phyloP scores from a whole-genome alignment of 257 asterid species.

The Verbascum thapsus region DNA sequence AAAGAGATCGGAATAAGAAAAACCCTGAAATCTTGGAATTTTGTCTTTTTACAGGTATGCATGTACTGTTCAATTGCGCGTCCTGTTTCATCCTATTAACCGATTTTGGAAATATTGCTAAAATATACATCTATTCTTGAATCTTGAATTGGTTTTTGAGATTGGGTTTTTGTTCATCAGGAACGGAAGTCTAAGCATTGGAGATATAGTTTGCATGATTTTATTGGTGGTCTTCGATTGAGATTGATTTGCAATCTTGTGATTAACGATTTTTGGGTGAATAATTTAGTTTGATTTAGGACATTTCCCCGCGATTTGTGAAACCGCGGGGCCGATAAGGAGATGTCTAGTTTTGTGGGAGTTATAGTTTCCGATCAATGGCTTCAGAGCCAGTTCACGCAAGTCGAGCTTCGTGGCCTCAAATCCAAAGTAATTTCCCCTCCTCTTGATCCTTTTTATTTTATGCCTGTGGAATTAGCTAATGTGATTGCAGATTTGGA shows the following conservation, averaged over 20 bases:
- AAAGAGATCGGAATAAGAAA: slow-evolving; percentile 14
- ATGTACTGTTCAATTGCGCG: slow-evolving; percentile 23
- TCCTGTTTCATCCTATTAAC: slow-evolving; percentile 22
- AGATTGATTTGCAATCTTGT: slow-evolving; percentile 24
- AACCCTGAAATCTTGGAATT: slow-evolving; percentile 34
- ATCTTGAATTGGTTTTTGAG: slow-evolving; percentile 28
- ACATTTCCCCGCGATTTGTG: slow-evolving; percentile 42
- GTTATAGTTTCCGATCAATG: slow-evolving; percentile 92
- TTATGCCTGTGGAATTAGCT: slow-evolving; percentile 9
- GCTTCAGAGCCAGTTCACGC: slow-evolving; percentile 96
- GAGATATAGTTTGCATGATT: slow-evolving; percentile 37
- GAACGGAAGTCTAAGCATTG: slow-evolving; percentile 23
- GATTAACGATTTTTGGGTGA: slow-evolving; percentile 34
- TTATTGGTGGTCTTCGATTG: slow-evolving; percentile 28
- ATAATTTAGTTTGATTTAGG: slow-evolving; percentile 27
- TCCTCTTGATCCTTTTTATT: neutral
- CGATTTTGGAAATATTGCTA: slow-evolving; percentile 10
- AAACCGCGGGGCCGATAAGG: slow-evolving; percentile 48
- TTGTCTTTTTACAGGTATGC: slow-evolving; percentile 39
- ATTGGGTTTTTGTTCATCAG: slow-evolving; percentile 28
- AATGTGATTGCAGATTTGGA: slow-evolving; percentile 22
- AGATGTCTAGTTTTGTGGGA: slow-evolving; percentile 83
- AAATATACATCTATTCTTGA: slow-evolving; percentile 1
- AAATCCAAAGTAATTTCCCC: slow-evolving; percentile 64
- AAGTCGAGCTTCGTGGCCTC: slow-evolving; percentile 85